Percentiles rank a stretch among this genome's conserved stretches.
These are phyloP conservation scores for Hericium coralloides DNA, from an alignment of 768 basidiomycete genomes.

Conservation along the genomic window DNA sequence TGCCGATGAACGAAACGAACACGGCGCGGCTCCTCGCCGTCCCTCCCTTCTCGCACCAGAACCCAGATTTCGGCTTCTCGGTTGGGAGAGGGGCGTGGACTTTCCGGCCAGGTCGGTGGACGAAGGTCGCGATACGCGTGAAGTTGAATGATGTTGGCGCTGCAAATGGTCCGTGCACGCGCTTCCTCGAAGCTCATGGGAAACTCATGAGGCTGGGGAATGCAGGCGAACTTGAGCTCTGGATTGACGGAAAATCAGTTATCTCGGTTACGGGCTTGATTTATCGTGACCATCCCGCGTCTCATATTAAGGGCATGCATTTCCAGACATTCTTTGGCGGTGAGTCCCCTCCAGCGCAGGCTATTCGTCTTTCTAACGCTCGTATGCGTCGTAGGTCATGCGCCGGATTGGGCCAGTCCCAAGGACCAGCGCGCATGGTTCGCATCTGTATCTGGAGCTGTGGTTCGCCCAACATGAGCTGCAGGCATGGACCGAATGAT, in stretches of 20 bases:
- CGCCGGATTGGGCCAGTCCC: conserved; percentile 51
- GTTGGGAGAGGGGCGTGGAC: conserved; percentile 58
- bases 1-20: conserved; percentile 44
- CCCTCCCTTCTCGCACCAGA: conserved; percentile 39
- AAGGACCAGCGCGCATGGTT: conserved; percentile 53
- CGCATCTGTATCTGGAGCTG: conserved; percentile 42
- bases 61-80: conserved; percentile 55
- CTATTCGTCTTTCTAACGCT: not conserved
- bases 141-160: conserved; percentile 54
- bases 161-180: conserved; percentile 41
- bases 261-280: conserved; percentile 41
- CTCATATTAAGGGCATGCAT: conserved; percentile 58
- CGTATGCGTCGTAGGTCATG: conserved; percentile 32
- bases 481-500: not conserved
- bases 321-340: conserved; percentile 78
- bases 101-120: conserved; percentile 48
- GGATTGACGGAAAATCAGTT: conserved; percentile 51
- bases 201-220: too few relatives aligned
- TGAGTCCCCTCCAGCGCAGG: conserved; percentile 17
- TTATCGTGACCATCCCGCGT: conserved; percentile 31
- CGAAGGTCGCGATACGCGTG: conserved; percentile 53
- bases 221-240: conserved; percentile 57
- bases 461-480: conserved; percentile 13
- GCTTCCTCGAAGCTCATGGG: not conserved
- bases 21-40: conserved; percentile 31